Evolutionary conservation across 495 filamentous ascomycete genomes (phyloP).

Genomic region (Hypoxylon subgilvum): DNA sequence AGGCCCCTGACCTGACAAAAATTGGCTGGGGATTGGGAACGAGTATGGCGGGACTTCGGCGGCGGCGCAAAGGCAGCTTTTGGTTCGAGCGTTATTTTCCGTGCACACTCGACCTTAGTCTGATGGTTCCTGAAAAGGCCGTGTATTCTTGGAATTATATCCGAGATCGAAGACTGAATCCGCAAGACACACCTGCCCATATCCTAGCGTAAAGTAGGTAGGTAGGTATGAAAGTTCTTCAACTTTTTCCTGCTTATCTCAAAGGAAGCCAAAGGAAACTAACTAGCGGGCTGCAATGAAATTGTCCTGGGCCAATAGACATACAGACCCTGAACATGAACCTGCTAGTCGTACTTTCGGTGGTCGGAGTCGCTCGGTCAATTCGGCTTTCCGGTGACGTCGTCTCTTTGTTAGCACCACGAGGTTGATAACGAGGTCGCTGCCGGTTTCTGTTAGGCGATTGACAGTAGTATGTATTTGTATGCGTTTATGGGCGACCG

Average conservation of each 20-base stretch:
- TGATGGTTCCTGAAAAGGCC: neutral
- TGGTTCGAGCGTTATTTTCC: slow-evolving; percentile 32
- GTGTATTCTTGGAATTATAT: slow-evolving; percentile 12
- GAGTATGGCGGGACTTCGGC: slow-evolving; percentile 29
- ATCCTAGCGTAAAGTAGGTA: slow-evolving; percentile 8
- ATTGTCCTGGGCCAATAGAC: slow-evolving; percentile 15
- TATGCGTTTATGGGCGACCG: no score
- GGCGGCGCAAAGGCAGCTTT: neutral
- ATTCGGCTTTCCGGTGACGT: slow-evolving; percentile 34
- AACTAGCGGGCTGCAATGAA: slow-evolving; percentile 18
- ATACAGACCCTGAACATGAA: neutral
- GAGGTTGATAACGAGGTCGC: slow-evolving; percentile 1
- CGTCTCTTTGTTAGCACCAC: neutral
- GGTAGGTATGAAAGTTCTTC: neutral
- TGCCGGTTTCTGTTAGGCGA: neutral
- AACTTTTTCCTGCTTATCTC: no score
- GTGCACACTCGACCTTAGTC: slow-evolving; percentile 16
- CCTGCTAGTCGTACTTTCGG: slow-evolving; percentile 3
- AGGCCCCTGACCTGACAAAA: slow-evolving; percentile 14
- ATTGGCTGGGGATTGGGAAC: slow-evolving; percentile 12
- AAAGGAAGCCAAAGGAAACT: slow-evolving; percentile 1
- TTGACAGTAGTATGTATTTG: no score
- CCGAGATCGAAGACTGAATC: slow-evolving; percentile 29
- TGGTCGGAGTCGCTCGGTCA: slow-evolving; percentile 35
- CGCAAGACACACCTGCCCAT: slow-evolving; percentile 27